A percentile compares a stretch with the other conserved stretches of the same genome.
Conservation (phyloP, 176 grass and related monocot genomes). For the Triticum dicoccoides region DNA sequence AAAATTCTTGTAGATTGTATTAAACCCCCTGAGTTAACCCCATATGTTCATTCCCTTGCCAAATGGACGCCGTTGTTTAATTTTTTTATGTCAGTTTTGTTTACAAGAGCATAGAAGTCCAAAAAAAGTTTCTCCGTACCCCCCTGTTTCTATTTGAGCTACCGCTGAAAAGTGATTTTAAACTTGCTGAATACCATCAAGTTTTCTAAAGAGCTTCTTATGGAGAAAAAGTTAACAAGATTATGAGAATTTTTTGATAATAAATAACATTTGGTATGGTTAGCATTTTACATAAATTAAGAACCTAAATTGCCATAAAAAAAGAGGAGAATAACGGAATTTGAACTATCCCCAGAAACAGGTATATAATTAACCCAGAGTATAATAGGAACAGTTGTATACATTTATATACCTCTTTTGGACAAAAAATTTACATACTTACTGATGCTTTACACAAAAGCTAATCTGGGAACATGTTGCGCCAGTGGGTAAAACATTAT, state of each 20-base stretch:
- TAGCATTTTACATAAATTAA: neutral
- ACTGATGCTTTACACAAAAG: conserved; percentile 24
- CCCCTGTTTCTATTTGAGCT: neutral
- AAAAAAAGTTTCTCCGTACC: neutral
- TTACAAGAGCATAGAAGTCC: neutral
- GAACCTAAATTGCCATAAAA: neutral
- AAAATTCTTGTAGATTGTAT: neutral
- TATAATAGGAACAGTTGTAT: conserved; percentile 10
- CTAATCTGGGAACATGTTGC: neutral
- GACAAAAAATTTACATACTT: neutral
- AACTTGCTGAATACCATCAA: neutral
- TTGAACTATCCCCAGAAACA: neutral
- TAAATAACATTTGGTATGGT: neutral
- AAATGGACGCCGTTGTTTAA: neutral
- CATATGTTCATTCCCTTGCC: neutral
- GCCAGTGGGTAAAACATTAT: neutral
- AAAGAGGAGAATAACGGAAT: neutral
- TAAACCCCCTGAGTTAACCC: neutral
- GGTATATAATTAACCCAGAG: neutral
- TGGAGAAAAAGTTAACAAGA: neutral
- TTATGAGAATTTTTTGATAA: neutral
- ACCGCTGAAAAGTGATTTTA: neutral
- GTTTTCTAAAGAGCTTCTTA: neutral
- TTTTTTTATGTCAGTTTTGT: neutral
- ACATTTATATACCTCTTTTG: neutral